A percentile compares a stretch with the other conserved stretches of the same genome.
phyloP scores from a whole-genome alignment of 169 alveolate genomes.

The Babesia ovis region DNA sequence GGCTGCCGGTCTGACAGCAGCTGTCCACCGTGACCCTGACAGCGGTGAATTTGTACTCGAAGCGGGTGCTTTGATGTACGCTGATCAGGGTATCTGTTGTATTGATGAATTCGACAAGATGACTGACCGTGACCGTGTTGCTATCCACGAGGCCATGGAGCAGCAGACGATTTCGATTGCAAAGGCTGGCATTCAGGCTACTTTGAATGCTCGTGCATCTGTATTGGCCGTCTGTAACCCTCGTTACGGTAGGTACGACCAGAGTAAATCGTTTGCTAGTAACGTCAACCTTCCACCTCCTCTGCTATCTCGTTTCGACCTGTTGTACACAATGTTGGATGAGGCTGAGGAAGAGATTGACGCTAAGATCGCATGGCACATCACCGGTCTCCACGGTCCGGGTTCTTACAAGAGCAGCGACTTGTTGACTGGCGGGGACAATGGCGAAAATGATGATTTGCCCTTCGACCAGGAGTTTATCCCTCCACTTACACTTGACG shows the following conservation, averaged over 20 bases:
- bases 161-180: conserved; percentile 96
- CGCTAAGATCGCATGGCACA: conserved; percentile 79
- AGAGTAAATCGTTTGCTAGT: conserved; percentile 85
- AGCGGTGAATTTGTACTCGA: conserved; percentile 95
- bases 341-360: conserved; percentile 89
- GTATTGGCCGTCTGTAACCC: conserved; percentile 99
- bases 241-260: conserved; percentile 92
- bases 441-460: conserved; percentile 26
- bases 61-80: conserved; percentile 98
- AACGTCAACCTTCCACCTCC: conserved; percentile 96
- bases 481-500: conserved; percentile 80
- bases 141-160: conserved; percentile 99
- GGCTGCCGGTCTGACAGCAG: conserved; percentile 97
- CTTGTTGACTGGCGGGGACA: conserved; percentile 43
- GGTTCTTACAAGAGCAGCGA: conserved; percentile 40
- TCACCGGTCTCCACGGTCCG: conserved; percentile 52
- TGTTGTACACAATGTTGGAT: conserved; percentile 92
- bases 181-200: conserved; percentile 98
- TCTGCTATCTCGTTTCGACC: conserved; percentile 94
- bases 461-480: conserved; percentile 49
- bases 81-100: conserved; percentile 97
- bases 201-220: conserved; percentile 97
- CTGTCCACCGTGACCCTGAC: conserved; percentile 95
- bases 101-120: conserved; percentile 98
- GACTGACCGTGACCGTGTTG: conserved; percentile 96